Evolutionary conservation across 192 early-diverging fungal species (phyloP), one percentile per base, ranked within the genome.

Genomic region (Funneliformis geosporum): DNA sequence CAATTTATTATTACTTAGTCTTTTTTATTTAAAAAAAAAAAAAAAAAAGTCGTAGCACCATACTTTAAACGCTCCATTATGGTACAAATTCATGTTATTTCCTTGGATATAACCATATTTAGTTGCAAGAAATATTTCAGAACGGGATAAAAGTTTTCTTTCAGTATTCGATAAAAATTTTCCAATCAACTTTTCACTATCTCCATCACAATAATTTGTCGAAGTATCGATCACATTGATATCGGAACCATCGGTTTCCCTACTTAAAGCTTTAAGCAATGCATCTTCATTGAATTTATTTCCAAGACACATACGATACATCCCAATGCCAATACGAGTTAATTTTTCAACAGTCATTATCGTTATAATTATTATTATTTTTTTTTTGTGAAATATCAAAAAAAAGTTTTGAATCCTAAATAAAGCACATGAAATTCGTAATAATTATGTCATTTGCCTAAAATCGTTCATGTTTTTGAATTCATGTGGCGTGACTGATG

Each of bases 221-320:
- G 82, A 83, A 28, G 84, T 85, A 50, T 85, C 84, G 46, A 85
- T 82, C 28, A 83, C 78, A 46, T 80, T 85, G 67, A 85, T 83
- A 18, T 72, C 42, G 2, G 74, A 66, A 21, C 75, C 79, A 67
- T 85, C 82, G 11, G 42, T 61, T 79, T 85, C 80, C 44, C 79
- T 70, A 40, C 75, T 71, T 5, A 85, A 74, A 3, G 84, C 84
- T 42, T 77, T 75, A 76, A 81, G 83, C 11, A 85, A 27, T 8
- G 76, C 76, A 10, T 72, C 72, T 40, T 85, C 82, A 75, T 85
- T 79, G 43, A 81, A 80, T 4, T 75, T 68, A 4, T 72, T 65
- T 0, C 82, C 80, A 0, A 79, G 47, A 28, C 77, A 68, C 70
- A 85, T 44, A 8, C 84, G 68, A 66, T 83, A 85, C 44, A 76